Evolutionary conservation across 1,284 basidiomycete genomes (phyloP), one percentile per base, ranked within the genome.

Genomic region (Anthracocystis walkeri): DNA sequence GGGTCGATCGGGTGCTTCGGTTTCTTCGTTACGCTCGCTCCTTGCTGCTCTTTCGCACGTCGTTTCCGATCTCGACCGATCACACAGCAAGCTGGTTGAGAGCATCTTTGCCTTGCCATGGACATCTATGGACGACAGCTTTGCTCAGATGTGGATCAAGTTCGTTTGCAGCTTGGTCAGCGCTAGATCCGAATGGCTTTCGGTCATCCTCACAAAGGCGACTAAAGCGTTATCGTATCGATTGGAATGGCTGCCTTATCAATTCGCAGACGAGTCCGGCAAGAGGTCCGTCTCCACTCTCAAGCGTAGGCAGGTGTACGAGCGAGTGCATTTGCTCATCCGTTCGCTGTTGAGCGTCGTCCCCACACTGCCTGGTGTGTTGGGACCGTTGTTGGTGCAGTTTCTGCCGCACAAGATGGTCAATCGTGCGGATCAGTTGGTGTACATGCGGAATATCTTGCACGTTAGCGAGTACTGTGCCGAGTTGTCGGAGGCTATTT

Each of bases 361-460:
- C 27, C 97, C 11, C 3, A 80, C 81, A 23, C 53, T 84, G 23
- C 79, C 82, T 10, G 73, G 79, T 12, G 76, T 77, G 21, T 88
- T 99, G 2, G 91, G 92, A 70, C 93, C 95, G 0, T 88, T 97
- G 11, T 90, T 99, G 14, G 88, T 92, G 48, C 90, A 90, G 50
- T 88, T 92, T 80, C 96, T 98, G 82, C 97, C 97, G 10, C 93
- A 97, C 84, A 98, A 98, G 85, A 90, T 95, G 53, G 94, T 97
- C 79, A 90, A 89, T 45, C 91, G 92, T 71, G 87, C 90, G 1
- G 88, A 90, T 0, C 95, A 98, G 84, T 90, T 93, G 20, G 93
- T 94, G 0, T 99, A 95, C 85, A 93, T 97, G 70, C 91, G 93
- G 63, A 99, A 99, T 85, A 87, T 95, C 25, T 89, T 98, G 27